These are phyloP conservation scores for Pseudogymnoascus sp. DNA, from an alignment of 2,329 filamentous ascomycete genomes.

Conservation along the genomic window DNA sequence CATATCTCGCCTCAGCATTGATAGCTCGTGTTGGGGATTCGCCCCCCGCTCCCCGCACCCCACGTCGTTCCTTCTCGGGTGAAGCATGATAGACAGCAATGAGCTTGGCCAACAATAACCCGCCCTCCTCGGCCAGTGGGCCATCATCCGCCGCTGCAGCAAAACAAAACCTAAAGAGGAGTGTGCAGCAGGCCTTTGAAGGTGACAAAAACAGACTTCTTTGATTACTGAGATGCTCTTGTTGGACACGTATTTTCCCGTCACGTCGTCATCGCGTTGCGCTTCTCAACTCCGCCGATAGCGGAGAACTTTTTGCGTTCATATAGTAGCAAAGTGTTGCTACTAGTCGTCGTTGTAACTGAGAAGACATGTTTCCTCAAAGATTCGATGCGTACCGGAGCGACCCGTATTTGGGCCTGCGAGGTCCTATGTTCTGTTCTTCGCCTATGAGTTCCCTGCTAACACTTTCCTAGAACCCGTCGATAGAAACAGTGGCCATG, in stretches of 20 bases:
- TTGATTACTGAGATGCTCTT: slow-evolving; percentile 15
- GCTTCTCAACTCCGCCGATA: slow-evolving; percentile 2
- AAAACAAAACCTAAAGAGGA: slow-evolving; percentile 46
- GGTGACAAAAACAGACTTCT: slow-evolving; percentile 33
- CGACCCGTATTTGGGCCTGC: slow-evolving; percentile 9
- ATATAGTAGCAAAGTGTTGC: slow-evolving; percentile 9
- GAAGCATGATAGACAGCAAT: slow-evolving; percentile 9
- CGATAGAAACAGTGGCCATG: slow-evolving; percentile 39
- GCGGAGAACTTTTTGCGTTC: slow-evolving; percentile 1
- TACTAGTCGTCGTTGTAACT: slow-evolving; percentile 12
- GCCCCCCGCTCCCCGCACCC: background rate
- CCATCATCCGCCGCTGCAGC: slow-evolving; percentile 24
- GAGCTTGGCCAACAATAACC: slow-evolving; percentile 24
- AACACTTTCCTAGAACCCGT: slow-evolving; percentile 41
- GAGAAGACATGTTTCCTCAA: slow-evolving; percentile 23
- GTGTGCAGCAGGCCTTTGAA: slow-evolving; percentile 53
- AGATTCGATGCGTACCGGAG: slow-evolving; percentile 21
- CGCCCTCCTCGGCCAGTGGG: slow-evolving; percentile 26
- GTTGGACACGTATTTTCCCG: slow-evolving; percentile 11
- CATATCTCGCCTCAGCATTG: slow-evolving; percentile 1
- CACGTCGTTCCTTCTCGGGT: background rate
- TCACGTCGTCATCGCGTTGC: background rate
- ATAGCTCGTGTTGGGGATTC: background rate
- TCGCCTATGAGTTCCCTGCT: slow-evolving; percentile 25
- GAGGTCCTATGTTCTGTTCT: slow-evolving; percentile 25